Evolutionary conservation across 1,139 yeast genomes (phyloP).

Genomic region (Nakaseomyces sp.): DNA sequence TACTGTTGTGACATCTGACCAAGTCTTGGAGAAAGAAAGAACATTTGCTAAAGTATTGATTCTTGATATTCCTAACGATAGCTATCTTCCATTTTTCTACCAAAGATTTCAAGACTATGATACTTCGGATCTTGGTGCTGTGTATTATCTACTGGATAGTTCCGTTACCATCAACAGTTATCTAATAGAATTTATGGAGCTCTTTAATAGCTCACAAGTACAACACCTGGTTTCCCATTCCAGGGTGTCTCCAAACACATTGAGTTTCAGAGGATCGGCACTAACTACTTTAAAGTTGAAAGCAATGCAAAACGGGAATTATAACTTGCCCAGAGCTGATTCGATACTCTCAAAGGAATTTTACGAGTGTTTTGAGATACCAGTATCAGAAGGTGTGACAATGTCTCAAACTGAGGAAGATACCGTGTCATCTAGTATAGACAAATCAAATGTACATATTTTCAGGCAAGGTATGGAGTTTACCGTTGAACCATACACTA

Average conservation of each 20-base stretch:
- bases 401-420: slow-evolving; percentile 20
- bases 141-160: slow-evolving; percentile 71
- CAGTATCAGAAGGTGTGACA: slow-evolving; percentile 19
- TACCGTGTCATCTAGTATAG: slow-evolving; percentile 12
- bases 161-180: slow-evolving; percentile 43
- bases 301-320: slow-evolving; percentile 43
- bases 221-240: slow-evolving; percentile 67
- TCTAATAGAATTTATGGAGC: slow-evolving; percentile 37
- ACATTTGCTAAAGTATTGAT: slow-evolving; percentile 53
- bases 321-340: slow-evolving; percentile 41
- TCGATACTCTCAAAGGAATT: slow-evolving; percentile 27
- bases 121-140: slow-evolving; percentile 39
- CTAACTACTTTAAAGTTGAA: slow-evolving; percentile 49
- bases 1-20: slow-evolving; percentile 49
- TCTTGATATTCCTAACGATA: slow-evolving; percentile 59
- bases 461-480: slow-evolving; percentile 16
- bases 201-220: slow-evolving; percentile 37
- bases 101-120: slow-evolving; percentile 23
- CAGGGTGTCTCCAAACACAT: slow-evolving; percentile 49
- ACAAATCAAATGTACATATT: slow-evolving; percentile 22
- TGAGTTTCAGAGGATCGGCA: slow-evolving; percentile 52
- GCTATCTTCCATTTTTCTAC: slow-evolving; percentile 36
- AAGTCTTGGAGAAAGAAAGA: slow-evolving; percentile 61
- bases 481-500: slow-evolving; percentile 21
- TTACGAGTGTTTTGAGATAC: slow-evolving; percentile 22